Percentiles rank a stretch among this genome's conserved stretches.
phyloP scores from a whole-genome alignment of 2,329 filamentous ascomycete species.

The Cladosporium austrohemisphaericum region DNA sequence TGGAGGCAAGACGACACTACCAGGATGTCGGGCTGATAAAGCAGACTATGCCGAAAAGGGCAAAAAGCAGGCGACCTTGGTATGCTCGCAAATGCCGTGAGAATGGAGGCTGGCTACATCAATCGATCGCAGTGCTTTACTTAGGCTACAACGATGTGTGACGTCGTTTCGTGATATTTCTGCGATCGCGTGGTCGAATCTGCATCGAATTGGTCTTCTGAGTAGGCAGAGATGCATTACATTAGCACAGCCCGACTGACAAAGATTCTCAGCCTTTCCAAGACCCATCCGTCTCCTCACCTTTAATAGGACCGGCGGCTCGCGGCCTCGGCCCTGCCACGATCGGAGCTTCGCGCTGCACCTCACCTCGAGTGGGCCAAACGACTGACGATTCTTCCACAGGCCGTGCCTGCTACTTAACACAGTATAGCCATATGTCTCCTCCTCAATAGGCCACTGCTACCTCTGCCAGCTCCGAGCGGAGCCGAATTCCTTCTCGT shows the following conservation, averaged over 20 bases:
- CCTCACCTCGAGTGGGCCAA: conserved; percentile 7
- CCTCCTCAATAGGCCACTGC: neutral
- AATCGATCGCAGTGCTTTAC: too few relatives aligned
- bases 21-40: neutral
- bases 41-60: neutral
- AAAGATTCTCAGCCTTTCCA: neutral
- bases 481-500: neutral
- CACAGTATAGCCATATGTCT: conserved; percentile 1
- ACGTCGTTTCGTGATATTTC: too few relatives aligned
- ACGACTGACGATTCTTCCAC: conserved; percentile 3
- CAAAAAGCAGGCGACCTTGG: neutral
- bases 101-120: too few relatives aligned
- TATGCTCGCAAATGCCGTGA: neutral
- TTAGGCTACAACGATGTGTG: too few relatives aligned
- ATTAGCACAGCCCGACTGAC: neutral
- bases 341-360: conserved; percentile 5
- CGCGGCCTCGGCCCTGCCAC: neutral
- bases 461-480: conserved; percentile 1
- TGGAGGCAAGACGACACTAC: neutral
- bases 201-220: too few relatives aligned
- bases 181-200: too few relatives aligned
- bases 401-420: neutral
- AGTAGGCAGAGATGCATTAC: neutral
- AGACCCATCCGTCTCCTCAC: neutral
- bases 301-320: neutral